Conservation (phyloP, 148 eudicot species). For the Cornus kousa region DNA sequence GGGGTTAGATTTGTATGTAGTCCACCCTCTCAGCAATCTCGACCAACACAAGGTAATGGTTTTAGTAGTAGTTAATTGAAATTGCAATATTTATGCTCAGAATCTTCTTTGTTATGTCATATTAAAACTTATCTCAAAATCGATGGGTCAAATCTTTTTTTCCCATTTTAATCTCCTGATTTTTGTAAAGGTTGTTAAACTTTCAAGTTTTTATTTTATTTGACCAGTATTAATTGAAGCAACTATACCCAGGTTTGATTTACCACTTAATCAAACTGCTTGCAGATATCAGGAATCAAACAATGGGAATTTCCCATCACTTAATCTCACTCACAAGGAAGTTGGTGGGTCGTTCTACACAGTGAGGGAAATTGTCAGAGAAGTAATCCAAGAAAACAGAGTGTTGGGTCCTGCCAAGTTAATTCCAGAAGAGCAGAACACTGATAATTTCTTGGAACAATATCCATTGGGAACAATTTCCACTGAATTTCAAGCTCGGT, state of each 20-base stretch:
- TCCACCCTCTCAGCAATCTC: not conserved
- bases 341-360: slow-evolving; percentile 96
- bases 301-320: slow-evolving; percentile 77
- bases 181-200: not conserved
- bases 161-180: not conserved
- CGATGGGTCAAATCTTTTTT: not conserved
- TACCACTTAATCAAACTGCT: slow-evolving; percentile 7
- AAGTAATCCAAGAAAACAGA: slow-evolving; percentile 86
- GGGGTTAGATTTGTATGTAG: not conserved
- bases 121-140: not conserved
- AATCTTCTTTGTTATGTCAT: not conserved
- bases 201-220: slow-evolving; percentile 9
- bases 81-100: not conserved
- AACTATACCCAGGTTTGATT: not conserved
- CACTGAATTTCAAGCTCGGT: slow-evolving; percentile 33
- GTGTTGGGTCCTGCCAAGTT: slow-evolving; percentile 75
- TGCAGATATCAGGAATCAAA: slow-evolving; percentile 75
- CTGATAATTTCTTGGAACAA: slow-evolving; percentile 28
- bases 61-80: not conserved
- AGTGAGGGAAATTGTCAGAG: slow-evolving; percentile 83
- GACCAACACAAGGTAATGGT: not conserved
- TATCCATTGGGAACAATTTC: slow-evolving; percentile 54
- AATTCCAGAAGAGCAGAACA: slow-evolving; percentile 31
- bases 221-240: slow-evolving; percentile 2
- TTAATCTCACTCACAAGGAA: slow-evolving; percentile 85